These are phyloP conservation scores for Eleusine coracana DNA, from an alignment of 176 grass and related monocot genomes.

Conservation along the genomic window DNA sequence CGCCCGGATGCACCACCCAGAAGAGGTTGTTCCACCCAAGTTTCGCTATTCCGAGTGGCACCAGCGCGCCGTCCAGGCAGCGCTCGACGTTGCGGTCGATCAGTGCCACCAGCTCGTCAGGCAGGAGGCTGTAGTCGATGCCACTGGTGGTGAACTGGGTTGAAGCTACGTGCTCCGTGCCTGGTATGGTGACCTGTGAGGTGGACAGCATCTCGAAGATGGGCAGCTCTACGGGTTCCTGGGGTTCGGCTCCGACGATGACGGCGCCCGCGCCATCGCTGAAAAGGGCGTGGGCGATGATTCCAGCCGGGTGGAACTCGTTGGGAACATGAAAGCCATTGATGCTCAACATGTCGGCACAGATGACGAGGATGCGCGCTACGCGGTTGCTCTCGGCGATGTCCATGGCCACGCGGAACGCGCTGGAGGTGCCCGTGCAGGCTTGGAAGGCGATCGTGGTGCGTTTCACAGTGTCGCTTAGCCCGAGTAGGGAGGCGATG, in stretches of 20 bases:
- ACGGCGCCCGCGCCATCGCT: slow-evolving; percentile 53
- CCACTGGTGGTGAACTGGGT: not conserved
- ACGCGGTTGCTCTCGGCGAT: slow-evolving; percentile 52
- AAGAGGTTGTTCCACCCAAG: slow-evolving; percentile 51
- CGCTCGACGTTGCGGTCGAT: slow-evolving; percentile 49
- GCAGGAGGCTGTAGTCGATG: not conserved
- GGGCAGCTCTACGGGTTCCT: slow-evolving; percentile 18
- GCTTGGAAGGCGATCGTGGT: slow-evolving; percentile 29
- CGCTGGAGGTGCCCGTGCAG: slow-evolving; percentile 34
- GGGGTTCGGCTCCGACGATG: slow-evolving; percentile 48
- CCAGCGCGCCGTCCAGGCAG: slow-evolving; percentile 39
- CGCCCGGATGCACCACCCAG: slow-evolving; percentile 54
- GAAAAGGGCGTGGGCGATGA: slow-evolving; percentile 46
- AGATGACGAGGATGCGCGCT: slow-evolving; percentile 51
- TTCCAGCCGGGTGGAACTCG: not conserved
- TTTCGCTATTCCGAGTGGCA: slow-evolving; percentile 13
- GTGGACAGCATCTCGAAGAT: slow-evolving; percentile 46
- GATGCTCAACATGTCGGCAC: slow-evolving; percentile 30
- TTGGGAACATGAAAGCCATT: slow-evolving; percentile 20
- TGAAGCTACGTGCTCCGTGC: slow-evolving; percentile 15
- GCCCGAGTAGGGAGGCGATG: slow-evolving; percentile 40
- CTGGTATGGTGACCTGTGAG: slow-evolving; percentile 27
- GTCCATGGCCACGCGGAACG: slow-evolving; percentile 62
- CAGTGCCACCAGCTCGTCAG: slow-evolving; percentile 18
- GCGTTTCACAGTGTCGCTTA: slow-evolving; percentile 28